phyloP scores from a whole-genome alignment of 257 asterid species.

The Eucommia ulmoides region DNA sequence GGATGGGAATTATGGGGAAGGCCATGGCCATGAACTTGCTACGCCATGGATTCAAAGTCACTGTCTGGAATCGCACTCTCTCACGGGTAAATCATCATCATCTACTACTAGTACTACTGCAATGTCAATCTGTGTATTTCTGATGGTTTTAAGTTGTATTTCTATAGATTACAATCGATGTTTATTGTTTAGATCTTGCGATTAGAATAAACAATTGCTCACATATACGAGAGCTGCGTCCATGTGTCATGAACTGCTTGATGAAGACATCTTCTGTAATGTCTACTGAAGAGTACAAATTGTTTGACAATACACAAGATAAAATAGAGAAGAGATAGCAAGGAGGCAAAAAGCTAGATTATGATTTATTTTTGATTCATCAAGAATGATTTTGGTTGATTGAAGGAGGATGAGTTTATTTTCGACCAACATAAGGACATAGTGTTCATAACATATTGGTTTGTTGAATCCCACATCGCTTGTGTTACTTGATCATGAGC shows the following conservation, averaged over 20 bases:
- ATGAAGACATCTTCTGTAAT: neutral
- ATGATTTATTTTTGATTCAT: neutral
- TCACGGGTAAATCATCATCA: constrained; percentile 39
- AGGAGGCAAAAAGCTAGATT: neutral
- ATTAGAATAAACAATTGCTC: neutral
- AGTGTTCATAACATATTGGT: too few relatives aligned
- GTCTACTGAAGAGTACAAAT: too few relatives aligned
- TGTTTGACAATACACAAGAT: too few relatives aligned
- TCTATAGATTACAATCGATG: too few relatives aligned
- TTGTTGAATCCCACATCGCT: too few relatives aligned
- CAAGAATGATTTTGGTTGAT: neutral
- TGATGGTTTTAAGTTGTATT: too few relatives aligned
- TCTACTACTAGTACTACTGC: too few relatives aligned
- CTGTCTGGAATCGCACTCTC: constrained; percentile 96
- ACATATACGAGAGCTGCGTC: neutral
- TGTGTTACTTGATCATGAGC: too few relatives aligned
- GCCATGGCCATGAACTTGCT: constrained; percentile 96
- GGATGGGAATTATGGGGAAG: constrained; percentile 93
- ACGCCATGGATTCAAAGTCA: constrained; percentile 83
- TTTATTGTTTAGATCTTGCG: neutral
- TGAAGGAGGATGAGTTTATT: neutral
- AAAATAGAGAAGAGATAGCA: neutral
- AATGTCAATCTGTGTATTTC: too few relatives aligned
- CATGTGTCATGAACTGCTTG: neutral
- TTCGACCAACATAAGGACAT: too few relatives aligned